Percentiles rank a stretch among this genome's conserved stretches.
These are phyloP conservation scores for Backusella macrospora DNA, from an alignment of 192 early-diverging fungal genomes.

Conservation along the genomic window DNA sequence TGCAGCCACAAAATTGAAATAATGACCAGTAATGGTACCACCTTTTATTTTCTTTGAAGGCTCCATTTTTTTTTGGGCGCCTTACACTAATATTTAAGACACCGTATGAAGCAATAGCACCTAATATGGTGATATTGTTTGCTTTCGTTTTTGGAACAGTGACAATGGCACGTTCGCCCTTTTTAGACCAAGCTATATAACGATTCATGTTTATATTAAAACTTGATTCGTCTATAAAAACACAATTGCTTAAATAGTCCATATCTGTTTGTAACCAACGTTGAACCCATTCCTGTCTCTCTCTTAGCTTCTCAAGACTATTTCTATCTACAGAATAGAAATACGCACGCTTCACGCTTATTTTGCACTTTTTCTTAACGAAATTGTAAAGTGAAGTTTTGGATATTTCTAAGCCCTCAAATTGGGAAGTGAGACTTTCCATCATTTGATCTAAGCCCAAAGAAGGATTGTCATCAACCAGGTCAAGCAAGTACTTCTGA, in stretches of 20 bases:
- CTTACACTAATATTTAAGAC: conserved; percentile 17
- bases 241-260: conserved; percentile 20
- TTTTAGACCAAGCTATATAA: conserved; percentile 3
- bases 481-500: conserved; percentile 2
- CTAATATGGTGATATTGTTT: conserved; percentile 4
- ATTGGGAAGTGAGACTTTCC: neutral
- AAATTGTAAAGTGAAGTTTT: conserved; percentile 1
- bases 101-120: neutral
- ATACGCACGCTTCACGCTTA: conserved; percentile 1
- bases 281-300: neutral
- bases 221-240: neutral
- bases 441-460: conserved; percentile 14
- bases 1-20: neutral
- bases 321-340: conserved; percentile 4
- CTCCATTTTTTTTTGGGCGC: neutral
- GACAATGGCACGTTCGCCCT: neutral
- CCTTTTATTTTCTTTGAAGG: conserved; percentile 15
- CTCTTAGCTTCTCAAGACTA: neutral
- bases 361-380: conserved; percentile 1
- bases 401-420: neutral
- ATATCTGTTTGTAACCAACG: neutral
- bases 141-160: neutral
- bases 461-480: conserved; percentile 16
- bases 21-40: conserved; percentile 17
- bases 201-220: conserved; percentile 23